Evolutionary conservation across 257 asterid genomes (phyloP), one percentile per base, ranked within the genome.

Genomic region (Nicotiana knightiana): DNA sequence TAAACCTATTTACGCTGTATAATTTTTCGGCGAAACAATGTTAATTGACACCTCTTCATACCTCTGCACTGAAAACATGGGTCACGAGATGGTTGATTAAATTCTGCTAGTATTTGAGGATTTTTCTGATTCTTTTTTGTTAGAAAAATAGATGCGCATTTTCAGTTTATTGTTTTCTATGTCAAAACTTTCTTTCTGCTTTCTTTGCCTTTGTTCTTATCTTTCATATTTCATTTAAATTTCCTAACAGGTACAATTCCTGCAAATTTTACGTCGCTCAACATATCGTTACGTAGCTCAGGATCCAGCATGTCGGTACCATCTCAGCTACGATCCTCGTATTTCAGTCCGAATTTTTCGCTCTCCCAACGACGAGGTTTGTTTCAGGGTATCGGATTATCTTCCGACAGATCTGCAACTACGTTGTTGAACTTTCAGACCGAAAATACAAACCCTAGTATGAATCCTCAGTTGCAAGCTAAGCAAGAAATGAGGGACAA

Each of bases 301-400:
- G 96, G 98, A 7, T 94, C 99, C 0, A 92, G 92, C 90, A 92
- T 96, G 95, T 96, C 99, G 51, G 95, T 93, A 8, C 97, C 99
- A 10, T 96, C 98, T 13, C 99, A 95, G 80, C 87, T 93, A 8
- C 86, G 97, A 85, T 93, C 99, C 8, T 61, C 91, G 6, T 93
- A 94, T 67, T 92, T 93, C 84, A 91, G 71, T 76, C 97, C 96
- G 2, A 89, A 79, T 63, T 93, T 86, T 24, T 71, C 92, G 28
- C 83, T 92, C 64, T 89, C 92, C 16, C 97, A 84, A 32, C 88
- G 95, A 15, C 85, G 94, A 21, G 88, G 89, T 6, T 80, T 89
- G 9, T 91, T 92, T 62, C 90, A 92, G 13, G 80, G 94, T 0
- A 87, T 89, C 24, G 98, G 97, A 21, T 70, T 92, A 57, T 88